A percentile compares a stretch with the other conserved stretches of the same genome.
Conservation (phyloP, 2,329 filamentous ascomycete genomes). For the Nannizzia gypsea region DNA sequence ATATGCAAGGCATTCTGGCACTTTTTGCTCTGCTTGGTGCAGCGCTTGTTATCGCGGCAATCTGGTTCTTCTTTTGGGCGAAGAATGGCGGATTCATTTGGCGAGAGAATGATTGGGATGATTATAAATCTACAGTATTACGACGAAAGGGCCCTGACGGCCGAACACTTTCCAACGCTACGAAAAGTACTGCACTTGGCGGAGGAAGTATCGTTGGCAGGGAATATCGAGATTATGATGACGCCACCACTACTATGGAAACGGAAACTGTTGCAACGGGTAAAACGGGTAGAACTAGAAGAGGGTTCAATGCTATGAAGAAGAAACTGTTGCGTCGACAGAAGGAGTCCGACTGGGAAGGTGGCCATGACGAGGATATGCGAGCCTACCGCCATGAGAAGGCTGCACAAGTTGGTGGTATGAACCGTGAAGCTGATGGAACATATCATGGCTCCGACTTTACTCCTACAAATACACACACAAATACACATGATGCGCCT, state of each 20-base stretch:
- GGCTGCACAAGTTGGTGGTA: conserved; percentile 71
- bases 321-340: conserved; percentile 29
- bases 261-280: conserved; percentile 38
- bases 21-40: conserved; percentile 76
- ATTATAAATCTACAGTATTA: conserved; percentile 92
- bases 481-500: conserved; percentile 41
- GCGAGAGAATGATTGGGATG: conserved; percentile 81
- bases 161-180: conserved; percentile 70
- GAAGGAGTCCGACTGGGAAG: conserved; percentile 41
- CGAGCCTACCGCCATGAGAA: conserved; percentile 77
- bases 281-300: conserved; percentile 17
- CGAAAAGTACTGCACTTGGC: conserved; percentile 70
- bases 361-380: conserved; percentile 55
- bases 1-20: conserved; percentile 58
- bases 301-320: conserved; percentile 26
- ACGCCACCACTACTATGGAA: conserved; percentile 35
- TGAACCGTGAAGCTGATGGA: conserved; percentile 73
- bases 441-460: conserved; percentile 69
- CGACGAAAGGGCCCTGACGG: conserved; percentile 82
- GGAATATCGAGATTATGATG: conserved; percentile 54
- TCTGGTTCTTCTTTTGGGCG: conserved; percentile 99
- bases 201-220: conserved; percentile 60
- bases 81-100: conserved; percentile 91
- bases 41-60: conserved; percentile 58
- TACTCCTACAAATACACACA: conserved; percentile 37